phyloP scores from a whole-genome alignment of 2,329 filamentous ascomycete genomes.

The Cordyceps cicadae region DNA sequence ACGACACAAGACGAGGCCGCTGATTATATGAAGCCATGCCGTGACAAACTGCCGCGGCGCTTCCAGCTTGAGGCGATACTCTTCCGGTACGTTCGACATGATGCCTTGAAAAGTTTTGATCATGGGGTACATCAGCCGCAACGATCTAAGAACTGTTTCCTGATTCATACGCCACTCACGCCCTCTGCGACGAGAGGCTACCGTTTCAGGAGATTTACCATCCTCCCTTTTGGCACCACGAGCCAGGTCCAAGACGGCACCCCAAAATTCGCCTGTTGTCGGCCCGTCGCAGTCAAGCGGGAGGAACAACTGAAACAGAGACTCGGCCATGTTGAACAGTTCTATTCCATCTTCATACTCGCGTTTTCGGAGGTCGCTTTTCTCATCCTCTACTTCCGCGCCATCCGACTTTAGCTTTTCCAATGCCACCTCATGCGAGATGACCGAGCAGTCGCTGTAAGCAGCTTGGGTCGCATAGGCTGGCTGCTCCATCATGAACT shows the following conservation, averaged over 20 bases:
- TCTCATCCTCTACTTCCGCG: conserved; percentile 19
- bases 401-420: conserved; percentile 16
- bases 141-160: neutral
- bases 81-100: conserved; percentile 19
- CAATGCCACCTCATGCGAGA: conserved; percentile 20
- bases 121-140: conserved; percentile 12
- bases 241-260: conserved; percentile 26
- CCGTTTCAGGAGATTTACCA: conserved; percentile 9
- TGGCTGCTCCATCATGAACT: conserved; percentile 20
- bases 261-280: conserved; percentile 36
- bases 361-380: conserved; percentile 17
- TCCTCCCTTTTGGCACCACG: conserved; percentile 16
- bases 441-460: conserved; percentile 20
- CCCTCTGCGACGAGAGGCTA: neutral
- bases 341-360: conserved; percentile 28
- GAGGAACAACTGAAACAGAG: conserved; percentile 35
- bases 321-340: conserved; percentile 33
- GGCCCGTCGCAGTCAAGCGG: conserved; percentile 27
- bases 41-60: conserved; percentile 29
- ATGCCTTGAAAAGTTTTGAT: conserved; percentile 23
- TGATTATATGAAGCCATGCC: conserved; percentile 35
- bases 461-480: conserved; percentile 21
- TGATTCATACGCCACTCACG: neutral
- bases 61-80: conserved; percentile 22
- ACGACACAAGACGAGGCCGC: conserved; percentile 25